Base-by-base conservation (phyloP, 805 yeast genomes). In the Myxozyma udenii region DNA sequence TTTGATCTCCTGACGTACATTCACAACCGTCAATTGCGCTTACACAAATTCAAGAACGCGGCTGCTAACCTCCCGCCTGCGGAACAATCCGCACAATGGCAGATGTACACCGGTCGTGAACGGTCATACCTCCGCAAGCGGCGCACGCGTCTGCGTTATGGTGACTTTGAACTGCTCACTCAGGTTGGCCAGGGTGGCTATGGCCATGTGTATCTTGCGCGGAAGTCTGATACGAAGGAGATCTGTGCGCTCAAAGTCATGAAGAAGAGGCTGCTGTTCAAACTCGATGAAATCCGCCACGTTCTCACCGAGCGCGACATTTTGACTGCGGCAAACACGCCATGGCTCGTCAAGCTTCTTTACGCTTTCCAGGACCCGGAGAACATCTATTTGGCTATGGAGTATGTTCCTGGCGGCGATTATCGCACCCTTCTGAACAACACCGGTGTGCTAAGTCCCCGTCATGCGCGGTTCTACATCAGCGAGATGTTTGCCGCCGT, bases 121-220 rank as follows among this genome's bases (percentile, higher is more conserved):
- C 76, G 95, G 41, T 87, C 87, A 6, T 77, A 81, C 44, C 74
- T 93, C 62, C 79, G 99, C 61, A 88, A 88, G 67, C 79, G 97
- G 65, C 79, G 99, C 66, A 76, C 88, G 53, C 87, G 88, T 69
- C 95, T 97, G 32, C 87, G 85, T 67, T 93, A 90, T 66, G 90
- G 90, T 62, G 98, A 93, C 69, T 93, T 93, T 67, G 95, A 89
- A 66, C 87, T 91, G 75, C 84, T 93, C 60, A 93, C 99, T 1
- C 98, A 93, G 72, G 97, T 93, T 28, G 99, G 99, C 12, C 98
- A 93, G 73, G 99, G 99, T 65, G 99, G 99, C 2, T 93, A 93
- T 66, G 99, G 99, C 22, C 97, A 93, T 71, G 99, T 93, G n/a
- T 93, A 87, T 64, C 73, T 93, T 57, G 97, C 99, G 1, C 79